These are phyloP conservation scores for Cutaneotrichosporon dermatis DNA, from an alignment of 1,284 basidiomycete genomes.

Conservation along the genomic window DNA sequence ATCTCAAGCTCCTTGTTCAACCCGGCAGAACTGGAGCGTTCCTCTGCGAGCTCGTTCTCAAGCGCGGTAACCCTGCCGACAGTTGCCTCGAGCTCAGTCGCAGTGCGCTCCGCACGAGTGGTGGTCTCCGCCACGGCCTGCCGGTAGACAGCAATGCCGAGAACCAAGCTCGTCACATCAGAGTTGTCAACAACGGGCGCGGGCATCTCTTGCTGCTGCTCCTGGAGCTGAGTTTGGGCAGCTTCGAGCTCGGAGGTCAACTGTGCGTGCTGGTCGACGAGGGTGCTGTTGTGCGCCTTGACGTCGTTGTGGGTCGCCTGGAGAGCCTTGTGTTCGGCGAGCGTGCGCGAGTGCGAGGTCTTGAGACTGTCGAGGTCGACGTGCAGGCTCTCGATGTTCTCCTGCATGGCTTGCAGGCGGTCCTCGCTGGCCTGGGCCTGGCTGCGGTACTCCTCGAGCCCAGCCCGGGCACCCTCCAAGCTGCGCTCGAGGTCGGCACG, in stretches of 20 bases:
- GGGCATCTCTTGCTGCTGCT: neutral
- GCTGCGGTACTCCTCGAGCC: neutral
- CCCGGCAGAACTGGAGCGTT: neutral
- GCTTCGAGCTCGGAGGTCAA: neutral
- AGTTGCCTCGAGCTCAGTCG: too few species aligned
- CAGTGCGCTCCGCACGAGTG: too few species aligned
- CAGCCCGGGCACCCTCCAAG: neutral
- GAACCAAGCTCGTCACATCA: constrained; percentile 1
- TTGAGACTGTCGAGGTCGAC: constrained; percentile 1
- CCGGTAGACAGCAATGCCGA: constrained; percentile 12
- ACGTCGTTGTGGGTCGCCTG: neutral
- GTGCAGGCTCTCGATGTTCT: neutral
- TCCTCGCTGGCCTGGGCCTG: neutral
- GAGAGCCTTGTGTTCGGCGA: neutral
- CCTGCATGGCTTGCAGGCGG: neutral
- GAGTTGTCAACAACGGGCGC: neutral
- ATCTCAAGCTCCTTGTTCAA: too few species aligned
- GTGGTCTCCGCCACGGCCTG: neutral
- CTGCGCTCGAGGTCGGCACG: neutral
- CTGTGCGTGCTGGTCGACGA: neutral
- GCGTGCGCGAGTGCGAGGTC: neutral
- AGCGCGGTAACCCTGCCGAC: too few species aligned
- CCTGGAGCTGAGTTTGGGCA: neutral
- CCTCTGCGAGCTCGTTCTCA: too few species aligned
- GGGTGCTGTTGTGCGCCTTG: neutral